Evolutionary conservation across 257 asterid genomes (phyloP).

Genomic region (Fraxinus americana): DNA sequence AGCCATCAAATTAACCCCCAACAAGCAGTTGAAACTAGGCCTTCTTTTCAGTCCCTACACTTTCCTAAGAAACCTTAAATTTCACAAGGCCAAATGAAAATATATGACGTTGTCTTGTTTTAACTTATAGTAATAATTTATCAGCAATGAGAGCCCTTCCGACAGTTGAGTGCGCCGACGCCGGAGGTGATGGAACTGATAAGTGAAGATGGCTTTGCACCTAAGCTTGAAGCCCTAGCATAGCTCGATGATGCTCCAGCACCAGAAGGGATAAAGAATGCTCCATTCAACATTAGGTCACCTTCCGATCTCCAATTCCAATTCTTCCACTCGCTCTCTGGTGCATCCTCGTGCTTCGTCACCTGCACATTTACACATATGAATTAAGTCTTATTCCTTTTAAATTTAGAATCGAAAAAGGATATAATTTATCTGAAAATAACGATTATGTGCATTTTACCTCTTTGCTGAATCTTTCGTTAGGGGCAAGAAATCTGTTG

Average conservation of each 20-base stretch:
- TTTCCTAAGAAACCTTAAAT: slow-evolving; percentile 22
- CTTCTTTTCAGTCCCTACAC: slow-evolving; percentile 25
- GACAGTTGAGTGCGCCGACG: slow-evolving; percentile 39
- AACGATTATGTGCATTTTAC: background rate
- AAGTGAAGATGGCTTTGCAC: slow-evolving; percentile 47
- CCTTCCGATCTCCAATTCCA: slow-evolving; percentile 22
- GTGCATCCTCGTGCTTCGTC: slow-evolving; percentile 5
- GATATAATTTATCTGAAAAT: too few relatives aligned
- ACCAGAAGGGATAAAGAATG: background rate
- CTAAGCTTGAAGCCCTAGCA: slow-evolving; percentile 49
- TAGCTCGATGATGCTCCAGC: slow-evolving; percentile 32
- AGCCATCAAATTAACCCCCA: slow-evolving; percentile 20
- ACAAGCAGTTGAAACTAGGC: slow-evolving; percentile 26
- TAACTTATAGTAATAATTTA: background rate
- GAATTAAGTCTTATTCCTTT: background rate
- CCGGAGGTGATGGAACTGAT: slow-evolving; percentile 35
- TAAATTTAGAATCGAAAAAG: too few relatives aligned
- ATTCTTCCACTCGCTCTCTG: slow-evolving; percentile 5
- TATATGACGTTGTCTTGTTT: background rate
- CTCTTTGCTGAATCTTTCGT: slow-evolving; percentile 10
- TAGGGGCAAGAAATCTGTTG: slow-evolving; percentile 17
- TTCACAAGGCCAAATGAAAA: slow-evolving; percentile 21
- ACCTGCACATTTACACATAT: background rate
- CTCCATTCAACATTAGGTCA: slow-evolving; percentile 7
- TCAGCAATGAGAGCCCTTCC: slow-evolving; percentile 43